phyloP scores from a whole-genome alignment of 495 filamentous ascomycete species.

The Lasiosphaeris hirsuta region DNA sequence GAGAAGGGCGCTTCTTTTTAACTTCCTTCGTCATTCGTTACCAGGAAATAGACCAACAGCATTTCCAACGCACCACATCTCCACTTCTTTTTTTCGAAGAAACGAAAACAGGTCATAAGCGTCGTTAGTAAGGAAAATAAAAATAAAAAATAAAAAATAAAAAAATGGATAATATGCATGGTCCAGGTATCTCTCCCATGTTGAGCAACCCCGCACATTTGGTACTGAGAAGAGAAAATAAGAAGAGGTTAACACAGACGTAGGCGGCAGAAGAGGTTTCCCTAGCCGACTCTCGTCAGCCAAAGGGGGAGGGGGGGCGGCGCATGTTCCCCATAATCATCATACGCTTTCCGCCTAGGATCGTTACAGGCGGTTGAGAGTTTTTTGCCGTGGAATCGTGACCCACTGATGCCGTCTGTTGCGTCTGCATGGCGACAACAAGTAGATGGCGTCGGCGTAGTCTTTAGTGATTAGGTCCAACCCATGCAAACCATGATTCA shows the following conservation, averaged over 20 bases:
- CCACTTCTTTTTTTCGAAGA: slow-evolving; percentile 32
- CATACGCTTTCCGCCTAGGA: slow-evolving; percentile 11
- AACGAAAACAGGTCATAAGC: slow-evolving; percentile 40
- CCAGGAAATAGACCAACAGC: slow-evolving; percentile 38
- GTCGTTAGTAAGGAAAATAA: slow-evolving; percentile 24
- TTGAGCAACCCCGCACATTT: slow-evolving; percentile 1
- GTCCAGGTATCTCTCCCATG: slow-evolving; percentile 8
- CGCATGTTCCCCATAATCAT: slow-evolving; percentile 10
- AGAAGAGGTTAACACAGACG: slow-evolving; percentile 8
- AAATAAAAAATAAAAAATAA: slow-evolving; percentile 14
- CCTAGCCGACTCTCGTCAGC: neutral
- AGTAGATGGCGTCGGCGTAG: neutral
- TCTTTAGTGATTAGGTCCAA: slow-evolving; percentile 26
- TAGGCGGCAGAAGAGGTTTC: slow-evolving; percentile 2
- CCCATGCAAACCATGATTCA: slow-evolving; percentile 28
- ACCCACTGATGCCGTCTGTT: neutral
- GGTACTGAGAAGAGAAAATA: neutral
- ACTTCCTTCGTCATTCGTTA: slow-evolving; percentile 40
- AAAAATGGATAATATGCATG: slow-evolving; percentile 10
- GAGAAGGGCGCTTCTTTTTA: slow-evolving; percentile 28
- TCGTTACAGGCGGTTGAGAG: slow-evolving; percentile 19
- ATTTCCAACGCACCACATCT: slow-evolving; percentile 17
- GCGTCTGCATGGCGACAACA: neutral
- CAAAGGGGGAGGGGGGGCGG: neutral
- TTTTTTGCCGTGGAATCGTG: slow-evolving; percentile 7